A percentile compares a stretch with the other conserved stretches of the same genome.
Evolutionary conservation across 768 basidiomycete genomes (phyloP).

Genomic region (Phylloporus scabripes): DNA sequence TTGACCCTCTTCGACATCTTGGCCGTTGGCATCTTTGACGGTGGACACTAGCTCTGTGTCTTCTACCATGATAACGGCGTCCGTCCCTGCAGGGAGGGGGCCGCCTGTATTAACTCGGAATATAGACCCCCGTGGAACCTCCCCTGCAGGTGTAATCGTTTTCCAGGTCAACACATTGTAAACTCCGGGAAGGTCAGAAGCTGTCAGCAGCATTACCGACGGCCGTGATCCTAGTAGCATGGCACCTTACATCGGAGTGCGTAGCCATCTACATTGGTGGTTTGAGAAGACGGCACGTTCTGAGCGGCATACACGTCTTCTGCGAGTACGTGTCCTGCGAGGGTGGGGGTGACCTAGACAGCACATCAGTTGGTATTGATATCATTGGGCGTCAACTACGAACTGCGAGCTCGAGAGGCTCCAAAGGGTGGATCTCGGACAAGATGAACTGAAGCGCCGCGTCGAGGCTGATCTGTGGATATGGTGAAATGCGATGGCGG

Average conservation of each 20-base stretch:
- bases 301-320: conserved; percentile 65
- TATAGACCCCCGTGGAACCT: conserved; percentile 42
- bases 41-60: conserved; percentile 74
- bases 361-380: neutral
- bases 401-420: conserved; percentile 39
- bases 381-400: conserved; percentile 8
- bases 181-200: conserved; percentile 55
- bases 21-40: conserved; percentile 32
- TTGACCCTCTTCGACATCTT: conserved; percentile 60
- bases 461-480: conserved; percentile 61
- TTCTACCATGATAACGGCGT: conserved; percentile 90
- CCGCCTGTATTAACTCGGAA: conserved; percentile 82
- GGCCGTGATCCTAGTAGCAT: neutral
- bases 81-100: conserved; percentile 67
- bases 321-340: conserved; percentile 70
- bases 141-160: conserved; percentile 29
- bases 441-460: conserved; percentile 58
- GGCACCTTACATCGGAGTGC: conserved; percentile 58
- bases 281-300: conserved; percentile 57
- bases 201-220: conserved; percentile 32
- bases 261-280: conserved; percentile 88
- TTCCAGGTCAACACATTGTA: conserved; percentile 64
- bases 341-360: conserved; percentile 49
- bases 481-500: conserved; percentile 74
- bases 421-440: conserved; percentile 41